Conservation (phyloP, 2,329 filamentous ascomycete genomes). For the Drechslerella stenobrocha region DNA sequence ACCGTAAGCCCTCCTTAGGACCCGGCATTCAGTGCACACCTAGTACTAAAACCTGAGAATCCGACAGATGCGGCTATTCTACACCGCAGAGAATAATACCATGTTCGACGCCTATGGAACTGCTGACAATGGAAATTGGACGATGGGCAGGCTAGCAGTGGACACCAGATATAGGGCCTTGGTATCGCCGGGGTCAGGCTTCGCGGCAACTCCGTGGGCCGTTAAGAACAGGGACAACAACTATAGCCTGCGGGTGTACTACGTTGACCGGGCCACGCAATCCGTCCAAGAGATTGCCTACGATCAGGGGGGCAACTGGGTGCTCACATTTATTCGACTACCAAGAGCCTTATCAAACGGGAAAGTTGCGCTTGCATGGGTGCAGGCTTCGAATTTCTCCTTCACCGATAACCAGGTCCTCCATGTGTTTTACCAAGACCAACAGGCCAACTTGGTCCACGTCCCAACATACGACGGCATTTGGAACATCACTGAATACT, state of each 20-base stretch:
- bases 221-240: slow-evolving; percentile 2
- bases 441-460: slow-evolving; percentile 30
- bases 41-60: neutral
- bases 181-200: slow-evolving; percentile 16
- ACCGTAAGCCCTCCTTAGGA: slow-evolving; percentile 6
- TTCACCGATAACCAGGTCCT: slow-evolving; percentile 28
- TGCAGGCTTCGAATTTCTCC: slow-evolving; percentile 21
- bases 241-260: slow-evolving; percentile 19
- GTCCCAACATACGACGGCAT: slow-evolving; percentile 16
- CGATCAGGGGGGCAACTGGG: slow-evolving; percentile 14
- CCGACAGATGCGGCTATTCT: slow-evolving; percentile 32
- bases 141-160: slow-evolving; percentile 20
- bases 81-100: slow-evolving; percentile 32
- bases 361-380: slow-evolving; percentile 36
- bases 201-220: slow-evolving; percentile 25
- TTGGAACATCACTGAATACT: slow-evolving; percentile 23
- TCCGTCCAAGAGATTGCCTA: slow-evolving; percentile 28
- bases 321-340: slow-evolving; percentile 10
- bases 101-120: slow-evolving; percentile 30
- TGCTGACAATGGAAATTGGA: slow-evolving; percentile 16
- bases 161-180: slow-evolving; percentile 32
- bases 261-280: slow-evolving; percentile 28
- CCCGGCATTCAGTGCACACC: neutral
- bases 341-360: slow-evolving; percentile 8
- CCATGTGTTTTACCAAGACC: slow-evolving; percentile 32